phyloP scores from a whole-genome alignment of 805 yeast species.

The Saccharomycopsis sp. region DNA sequence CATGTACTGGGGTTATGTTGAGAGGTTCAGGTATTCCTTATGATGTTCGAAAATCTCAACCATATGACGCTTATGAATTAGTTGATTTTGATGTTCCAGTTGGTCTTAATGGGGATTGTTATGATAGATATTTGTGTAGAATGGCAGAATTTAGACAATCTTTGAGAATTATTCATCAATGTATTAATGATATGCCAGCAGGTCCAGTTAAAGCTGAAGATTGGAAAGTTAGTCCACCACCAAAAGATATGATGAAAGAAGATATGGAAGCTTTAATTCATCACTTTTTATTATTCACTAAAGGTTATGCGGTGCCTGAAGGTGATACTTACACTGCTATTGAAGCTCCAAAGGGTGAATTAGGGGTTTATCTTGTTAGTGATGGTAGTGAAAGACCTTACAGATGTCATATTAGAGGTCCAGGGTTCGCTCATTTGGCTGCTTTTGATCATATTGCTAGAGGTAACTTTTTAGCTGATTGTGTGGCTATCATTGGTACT shows the following conservation, averaged over 20 bases:
- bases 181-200: slow-evolving; percentile 86
- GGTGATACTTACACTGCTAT: slow-evolving; percentile 90
- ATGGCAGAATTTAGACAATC: slow-evolving; percentile 93
- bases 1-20: slow-evolving; percentile 80
- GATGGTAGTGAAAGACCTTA: slow-evolving; percentile 90
- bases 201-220: slow-evolving; percentile 91
- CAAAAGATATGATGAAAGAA: slow-evolving; percentile 76
- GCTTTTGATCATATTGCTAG: slow-evolving; percentile 83
- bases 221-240: slow-evolving; percentile 77
- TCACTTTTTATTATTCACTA: slow-evolving; percentile 80
- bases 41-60: slow-evolving; percentile 80
- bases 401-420: slow-evolving; percentile 90
- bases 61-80: slow-evolving; percentile 82
- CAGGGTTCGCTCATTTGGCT: slow-evolving; percentile 85
- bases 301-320: slow-evolving; percentile 82
- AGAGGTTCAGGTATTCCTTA: slow-evolving; percentile 87
- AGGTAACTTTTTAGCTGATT: slow-evolving; percentile 84
- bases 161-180: slow-evolving; percentile 80
- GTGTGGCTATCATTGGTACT: slow-evolving; percentile 90
- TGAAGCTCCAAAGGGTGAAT: slow-evolving; percentile 94
- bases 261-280: slow-evolving; percentile 91
- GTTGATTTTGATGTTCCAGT: slow-evolving; percentile 86
- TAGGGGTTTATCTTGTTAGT: slow-evolving; percentile 84
- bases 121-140: slow-evolving; percentile 80
- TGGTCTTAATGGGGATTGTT: slow-evolving; percentile 84